Percentiles rank a stretch among this genome's conserved stretches.
Conservation (phyloP, 2,329 filamentous ascomycete genomes). For the Hirsutella rhossiliensis region DNA sequence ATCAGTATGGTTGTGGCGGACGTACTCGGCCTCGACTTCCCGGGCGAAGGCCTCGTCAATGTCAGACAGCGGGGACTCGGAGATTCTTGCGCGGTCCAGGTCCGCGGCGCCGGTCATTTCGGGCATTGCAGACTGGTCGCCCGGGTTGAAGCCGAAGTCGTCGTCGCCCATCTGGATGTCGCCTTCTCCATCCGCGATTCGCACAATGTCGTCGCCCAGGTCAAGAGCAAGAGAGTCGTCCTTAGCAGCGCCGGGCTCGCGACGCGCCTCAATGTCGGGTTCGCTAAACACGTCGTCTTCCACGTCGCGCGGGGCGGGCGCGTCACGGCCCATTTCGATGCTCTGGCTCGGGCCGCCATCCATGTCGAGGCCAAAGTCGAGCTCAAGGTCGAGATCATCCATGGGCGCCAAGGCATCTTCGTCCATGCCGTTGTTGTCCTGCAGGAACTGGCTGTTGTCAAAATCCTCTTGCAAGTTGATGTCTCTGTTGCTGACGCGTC, state of each 20-base stretch:
- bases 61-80: constrained; percentile 58
- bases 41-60: constrained; percentile 51
- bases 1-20: constrained; percentile 39
- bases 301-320: constrained; percentile 51
- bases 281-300: constrained; percentile 62
- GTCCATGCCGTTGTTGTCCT: constrained; percentile 48
- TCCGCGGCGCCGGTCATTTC: constrained; percentile 32
- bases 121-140: constrained; percentile 45
- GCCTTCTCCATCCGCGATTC: constrained; percentile 51
- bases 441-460: constrained; percentile 69
- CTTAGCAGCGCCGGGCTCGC: constrained; percentile 43
- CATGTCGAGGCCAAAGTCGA: constrained; percentile 64
- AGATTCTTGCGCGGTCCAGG: constrained; percentile 47
- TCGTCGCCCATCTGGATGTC: constrained; percentile 49
- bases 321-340: constrained; percentile 86
- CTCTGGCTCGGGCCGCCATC: constrained; percentile 55
- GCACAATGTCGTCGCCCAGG: constrained; percentile 40
- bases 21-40: constrained; percentile 47
- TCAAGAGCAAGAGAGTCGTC: constrained; percentile 44
- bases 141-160: constrained; percentile 53
- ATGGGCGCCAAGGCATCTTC: constrained; percentile 44
- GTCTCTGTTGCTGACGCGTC: constrained; percentile 45
- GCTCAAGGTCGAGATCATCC: constrained; percentile 59
- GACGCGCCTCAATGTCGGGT: constrained; percentile 41
- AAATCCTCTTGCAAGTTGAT: constrained; percentile 60